A percentile compares a stretch with the other conserved stretches of the same genome.
Evolutionary conservation across 768 basidiomycete genomes (phyloP).

Genomic region (Boletus barrowsii): DNA sequence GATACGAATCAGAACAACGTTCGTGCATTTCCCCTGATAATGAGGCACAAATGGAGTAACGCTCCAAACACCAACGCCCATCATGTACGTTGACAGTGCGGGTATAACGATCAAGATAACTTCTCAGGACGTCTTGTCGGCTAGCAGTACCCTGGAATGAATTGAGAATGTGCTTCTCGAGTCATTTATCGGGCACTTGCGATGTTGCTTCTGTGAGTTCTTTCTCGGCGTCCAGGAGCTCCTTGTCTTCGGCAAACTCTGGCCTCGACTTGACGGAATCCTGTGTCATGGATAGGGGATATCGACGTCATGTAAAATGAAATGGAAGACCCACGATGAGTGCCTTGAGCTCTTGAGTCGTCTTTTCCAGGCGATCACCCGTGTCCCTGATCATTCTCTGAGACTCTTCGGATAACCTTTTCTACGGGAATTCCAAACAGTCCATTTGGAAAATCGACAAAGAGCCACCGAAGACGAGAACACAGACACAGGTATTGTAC

Average conservation of each 20-base stretch:
- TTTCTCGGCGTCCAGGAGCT: conserved; percentile 56
- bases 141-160: conserved; percentile 17
- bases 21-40: conserved; percentile 24
- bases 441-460: conserved; percentile 5
- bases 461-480: conserved; percentile 16
- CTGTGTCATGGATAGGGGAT: conserved; percentile 21
- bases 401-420: conserved; percentile 69
- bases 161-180: conserved; percentile 9
- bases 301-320: conserved; percentile 12
- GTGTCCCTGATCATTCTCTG: conserved; percentile 78
- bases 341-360: conserved; percentile 58
- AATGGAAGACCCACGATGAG: conserved; percentile 57
- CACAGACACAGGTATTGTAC: conserved; percentile 6
- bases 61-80: not conserved
- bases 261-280: conserved; percentile 27
- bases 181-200: conserved; percentile 29
- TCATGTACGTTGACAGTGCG: conserved; percentile 12
- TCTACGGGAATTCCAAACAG: conserved; percentile 36
- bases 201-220: conserved; percentile 49
- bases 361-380: conserved; percentile 55
- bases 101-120: conserved; percentile 12
- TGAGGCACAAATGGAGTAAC: not conserved
- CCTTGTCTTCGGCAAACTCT: conserved; percentile 34
- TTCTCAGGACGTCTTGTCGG: conserved; percentile 19
- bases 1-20: conserved; percentile 8